These are phyloP conservation scores for Saccharomyces hybrid DNA, from an alignment of 1,139 yeast genomes.

Conservation along the genomic window DNA sequence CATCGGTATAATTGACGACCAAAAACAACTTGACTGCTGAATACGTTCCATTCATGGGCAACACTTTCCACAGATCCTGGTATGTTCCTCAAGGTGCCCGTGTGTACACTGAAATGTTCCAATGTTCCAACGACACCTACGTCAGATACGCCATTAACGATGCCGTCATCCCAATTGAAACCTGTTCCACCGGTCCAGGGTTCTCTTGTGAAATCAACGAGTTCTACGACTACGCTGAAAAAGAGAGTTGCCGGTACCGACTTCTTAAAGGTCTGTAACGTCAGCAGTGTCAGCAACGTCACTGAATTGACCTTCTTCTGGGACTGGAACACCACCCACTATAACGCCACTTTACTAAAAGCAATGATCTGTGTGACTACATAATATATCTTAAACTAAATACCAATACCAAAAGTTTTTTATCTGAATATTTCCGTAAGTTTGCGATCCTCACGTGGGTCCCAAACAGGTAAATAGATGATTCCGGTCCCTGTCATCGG, in stretches of 20 bases:
- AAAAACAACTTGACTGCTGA: conserved; percentile 21
- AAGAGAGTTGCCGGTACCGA: conserved; percentile 33
- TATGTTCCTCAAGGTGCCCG: conserved; percentile 54
- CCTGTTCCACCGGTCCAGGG: conserved; percentile 54
- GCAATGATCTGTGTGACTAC: neutral
- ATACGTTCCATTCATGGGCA: conserved; percentile 36
- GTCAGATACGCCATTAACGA: conserved; percentile 52
- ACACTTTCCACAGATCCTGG: conserved; percentile 19
- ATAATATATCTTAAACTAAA: neutral
- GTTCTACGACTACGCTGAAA: conserved; percentile 34
- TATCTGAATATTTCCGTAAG: neutral
- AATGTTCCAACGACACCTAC: conserved; percentile 34
- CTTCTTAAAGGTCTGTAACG: conserved; percentile 35
- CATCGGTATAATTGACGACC: conserved; percentile 41
- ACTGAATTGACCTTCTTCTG: conserved; percentile 27
- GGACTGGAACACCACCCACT: conserved; percentile 20
- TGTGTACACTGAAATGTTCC: conserved; percentile 44
- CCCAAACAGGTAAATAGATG: neutral
- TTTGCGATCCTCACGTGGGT: neutral
- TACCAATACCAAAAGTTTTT: neutral
- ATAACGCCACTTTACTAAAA: neutral
- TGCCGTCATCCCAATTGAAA: conserved; percentile 50
- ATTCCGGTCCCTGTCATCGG: neutral
- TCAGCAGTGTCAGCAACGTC: conserved; percentile 15
- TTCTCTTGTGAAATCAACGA: conserved; percentile 46